Conservation (phyloP, 768 basidiomycete species). For the Neoboletus magnificus region DNA sequence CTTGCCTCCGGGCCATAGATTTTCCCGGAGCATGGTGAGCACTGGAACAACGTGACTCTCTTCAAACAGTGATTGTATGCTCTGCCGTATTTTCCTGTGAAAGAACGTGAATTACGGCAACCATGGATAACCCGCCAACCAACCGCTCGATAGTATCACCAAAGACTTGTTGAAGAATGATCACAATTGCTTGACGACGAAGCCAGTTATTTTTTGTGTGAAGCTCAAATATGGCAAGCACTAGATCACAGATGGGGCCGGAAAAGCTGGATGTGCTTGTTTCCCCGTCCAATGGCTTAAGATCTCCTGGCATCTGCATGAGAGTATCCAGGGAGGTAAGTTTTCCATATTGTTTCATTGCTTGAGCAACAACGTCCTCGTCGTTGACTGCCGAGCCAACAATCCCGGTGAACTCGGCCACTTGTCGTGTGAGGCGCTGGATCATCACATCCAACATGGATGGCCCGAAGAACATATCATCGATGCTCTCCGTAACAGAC, state of each 20-base stretch:
- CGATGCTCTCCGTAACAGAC: constrained; percentile 90
- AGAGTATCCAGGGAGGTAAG: constrained; percentile 64
- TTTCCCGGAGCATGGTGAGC: constrained; percentile 65
- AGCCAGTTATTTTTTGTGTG: constrained; percentile 98
- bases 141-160: constrained; percentile 96
- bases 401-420: constrained; percentile 83
- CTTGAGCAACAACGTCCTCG: constrained; percentile 81
- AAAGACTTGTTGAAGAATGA: constrained; percentile 92
- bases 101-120: not conserved
- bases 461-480: constrained; percentile 95
- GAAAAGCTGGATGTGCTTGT: constrained; percentile 88
- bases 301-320: constrained; percentile 69
- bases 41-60: constrained; percentile 68
- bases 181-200: constrained; percentile 90
- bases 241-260: constrained; percentile 89
- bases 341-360: constrained; percentile 68
- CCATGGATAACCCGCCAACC: constrained; percentile 19
- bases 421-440: constrained; percentile 84
- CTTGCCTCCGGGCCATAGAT: constrained; percentile 84
- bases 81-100: constrained; percentile 83
- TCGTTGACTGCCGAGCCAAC: constrained; percentile 75
- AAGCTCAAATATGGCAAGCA: constrained; percentile 91
- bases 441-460: constrained; percentile 96
- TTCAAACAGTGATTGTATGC: constrained; percentile 57
- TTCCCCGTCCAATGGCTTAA: constrained; percentile 83